Percentiles rank a stretch among this genome's conserved stretches.
These are phyloP conservation scores for Verbascum thapsus DNA, from an alignment of 257 asterid species.

Conservation along the genomic window DNA sequence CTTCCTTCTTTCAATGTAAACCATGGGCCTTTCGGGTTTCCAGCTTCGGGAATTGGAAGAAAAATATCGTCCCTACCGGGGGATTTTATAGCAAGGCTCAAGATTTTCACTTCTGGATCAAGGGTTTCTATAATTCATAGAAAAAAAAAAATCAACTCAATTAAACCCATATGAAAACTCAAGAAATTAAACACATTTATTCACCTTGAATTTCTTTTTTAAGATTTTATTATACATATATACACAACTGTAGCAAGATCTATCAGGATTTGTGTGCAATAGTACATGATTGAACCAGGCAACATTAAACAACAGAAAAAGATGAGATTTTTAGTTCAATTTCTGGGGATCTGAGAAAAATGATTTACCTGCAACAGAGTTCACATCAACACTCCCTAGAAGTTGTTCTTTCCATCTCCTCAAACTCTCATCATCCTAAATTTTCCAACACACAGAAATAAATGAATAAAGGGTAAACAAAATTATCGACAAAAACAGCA, in stretches of 20 bases:
- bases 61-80: conserved; percentile 67
- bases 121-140: conserved; percentile 53
- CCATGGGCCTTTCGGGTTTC: conserved; percentile 69
- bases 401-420: conserved; percentile 99
- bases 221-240: too few species aligned
- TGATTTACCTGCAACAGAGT: conserved; percentile 80
- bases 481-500: not conserved
- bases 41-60: conserved; percentile 68
- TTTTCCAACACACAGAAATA: conserved; percentile 24
- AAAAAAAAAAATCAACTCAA: not conserved
- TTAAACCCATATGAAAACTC: not conserved
- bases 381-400: conserved; percentile 84
- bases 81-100: conserved; percentile 68
- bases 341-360: not conserved
- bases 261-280: conserved; percentile 15
- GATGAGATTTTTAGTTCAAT: not conserved
- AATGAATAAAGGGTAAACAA: conserved; percentile 1
- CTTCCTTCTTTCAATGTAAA: conserved; percentile 83
- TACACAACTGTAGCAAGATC: conserved; percentile 30
- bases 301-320: conserved; percentile 8
- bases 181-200: not conserved
- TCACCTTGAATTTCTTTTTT: not conserved
- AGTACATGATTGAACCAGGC: conserved; percentile 6
- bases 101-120: conserved; percentile 76
- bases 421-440: conserved; percentile 93